Evolutionary conservation across 2,329 filamentous ascomycete species (phyloP).

Genomic region (Beauveria varroae): DNA sequence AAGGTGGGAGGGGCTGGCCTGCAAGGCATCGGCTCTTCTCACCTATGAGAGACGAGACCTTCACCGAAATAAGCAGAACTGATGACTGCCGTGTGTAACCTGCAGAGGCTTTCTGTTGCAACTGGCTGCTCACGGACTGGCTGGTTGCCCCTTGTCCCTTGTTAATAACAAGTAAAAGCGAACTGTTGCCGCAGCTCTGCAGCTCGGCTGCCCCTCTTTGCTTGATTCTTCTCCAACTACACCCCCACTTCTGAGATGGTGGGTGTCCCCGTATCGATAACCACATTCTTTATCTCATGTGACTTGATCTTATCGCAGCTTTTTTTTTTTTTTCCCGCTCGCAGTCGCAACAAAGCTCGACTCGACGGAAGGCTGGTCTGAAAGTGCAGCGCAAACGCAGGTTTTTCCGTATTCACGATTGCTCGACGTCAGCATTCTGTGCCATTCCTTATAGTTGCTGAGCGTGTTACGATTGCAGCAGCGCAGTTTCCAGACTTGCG

Average conservation of each 20-base stretch:
- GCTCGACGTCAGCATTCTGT: neutral
- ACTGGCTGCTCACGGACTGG: neutral
- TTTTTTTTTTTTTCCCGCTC: constrained; percentile 9
- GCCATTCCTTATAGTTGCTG: neutral
- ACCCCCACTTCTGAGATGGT: neutral
- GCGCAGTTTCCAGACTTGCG: neutral
- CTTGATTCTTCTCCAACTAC: neutral
- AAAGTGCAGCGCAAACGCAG: neutral
- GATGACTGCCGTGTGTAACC: constrained; percentile 1
- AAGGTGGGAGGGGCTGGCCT: neutral
- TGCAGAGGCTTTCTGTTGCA: neutral
- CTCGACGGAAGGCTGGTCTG: neutral
- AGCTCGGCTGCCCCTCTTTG: constrained; percentile 3
- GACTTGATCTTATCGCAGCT: constrained; percentile 10
- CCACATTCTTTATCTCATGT: constrained; percentile 7
- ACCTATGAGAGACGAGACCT: constrained; percentile 1
- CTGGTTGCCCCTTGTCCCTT: neutral
- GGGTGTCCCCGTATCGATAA: constrained; percentile 7
- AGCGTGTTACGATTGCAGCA: neutral
- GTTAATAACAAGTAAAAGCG: neutral
- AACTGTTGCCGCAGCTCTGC: neutral
- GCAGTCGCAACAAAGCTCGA: neutral
- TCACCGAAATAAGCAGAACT: constrained; percentile 4
- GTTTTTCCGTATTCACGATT: neutral
- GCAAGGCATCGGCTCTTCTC: neutral